phyloP scores from a whole-genome alignment of 805 yeast genomes.

The Diddensiella santjacobensis region DNA sequence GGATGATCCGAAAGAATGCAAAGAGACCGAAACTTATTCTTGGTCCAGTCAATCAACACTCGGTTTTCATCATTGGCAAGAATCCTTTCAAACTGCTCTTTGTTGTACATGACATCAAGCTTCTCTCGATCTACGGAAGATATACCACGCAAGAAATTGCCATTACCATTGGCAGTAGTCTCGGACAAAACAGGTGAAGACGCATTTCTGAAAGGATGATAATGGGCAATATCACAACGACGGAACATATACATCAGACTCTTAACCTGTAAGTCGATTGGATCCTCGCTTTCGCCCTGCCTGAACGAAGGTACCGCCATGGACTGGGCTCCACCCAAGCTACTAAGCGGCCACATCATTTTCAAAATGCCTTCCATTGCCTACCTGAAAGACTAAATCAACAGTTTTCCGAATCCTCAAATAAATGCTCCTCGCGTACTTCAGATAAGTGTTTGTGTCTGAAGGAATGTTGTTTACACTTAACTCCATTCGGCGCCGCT shows the following conservation, averaged over 20 bases:
- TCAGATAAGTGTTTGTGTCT: not conserved
- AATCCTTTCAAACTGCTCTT: conserved; percentile 39
- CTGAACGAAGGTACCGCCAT: conserved; percentile 49
- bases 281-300: conserved; percentile 49
- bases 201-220: conserved; percentile 38
- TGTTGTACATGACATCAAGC: conserved; percentile 55
- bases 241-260: conserved; percentile 56
- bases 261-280: conserved; percentile 58
- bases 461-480: not conserved
- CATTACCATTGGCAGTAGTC: not conserved
- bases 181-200: conserved; percentile 4
- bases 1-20: conserved; percentile 54
- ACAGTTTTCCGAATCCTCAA: no score
- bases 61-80: conserved; percentile 55
- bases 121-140: conserved; percentile 34
- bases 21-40: conserved; percentile 61
- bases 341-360: conserved; percentile 24
- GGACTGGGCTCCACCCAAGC: conserved; percentile 17
- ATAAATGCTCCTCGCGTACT: no score
- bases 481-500: not conserved
- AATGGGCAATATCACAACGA: conserved; percentile 43
- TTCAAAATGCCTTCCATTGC: conserved; percentile 16
- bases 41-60: conserved; percentile 60
- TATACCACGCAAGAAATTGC: conserved; percentile 21
- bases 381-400: not conserved